Evolutionary conservation across 2,329 filamentous ascomycete genomes (phyloP).

Genomic region (Fusarium metavorans): DNA sequence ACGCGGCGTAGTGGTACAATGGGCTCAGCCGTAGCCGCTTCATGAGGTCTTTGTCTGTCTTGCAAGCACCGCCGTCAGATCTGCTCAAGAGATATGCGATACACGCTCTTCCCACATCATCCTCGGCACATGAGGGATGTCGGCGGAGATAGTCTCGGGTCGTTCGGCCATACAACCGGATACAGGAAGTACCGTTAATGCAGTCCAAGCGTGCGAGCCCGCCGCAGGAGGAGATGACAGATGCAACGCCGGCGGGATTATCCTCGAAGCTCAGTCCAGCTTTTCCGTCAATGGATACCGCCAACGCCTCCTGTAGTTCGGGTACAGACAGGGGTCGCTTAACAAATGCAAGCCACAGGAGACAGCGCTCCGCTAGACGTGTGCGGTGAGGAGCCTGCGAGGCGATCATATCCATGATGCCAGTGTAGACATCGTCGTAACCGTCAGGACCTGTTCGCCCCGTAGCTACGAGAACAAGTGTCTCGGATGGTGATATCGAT

Average conservation of each 20-base stretch:
- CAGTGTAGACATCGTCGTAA: neutral
- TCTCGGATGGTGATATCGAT: neutral
- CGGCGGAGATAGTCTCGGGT: neutral
- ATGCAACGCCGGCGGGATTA: neutral
- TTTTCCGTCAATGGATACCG: neutral
- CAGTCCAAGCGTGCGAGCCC: neutral
- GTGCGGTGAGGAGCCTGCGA: neutral
- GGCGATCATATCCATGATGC: neutral
- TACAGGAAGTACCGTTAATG: neutral
- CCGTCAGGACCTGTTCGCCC: neutral
- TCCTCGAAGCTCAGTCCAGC: neutral
- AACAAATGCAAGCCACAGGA: neutral
- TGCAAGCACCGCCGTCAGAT: neutral
- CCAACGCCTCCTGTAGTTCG: neutral
- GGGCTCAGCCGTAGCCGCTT: neutral
- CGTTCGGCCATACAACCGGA: neutral
- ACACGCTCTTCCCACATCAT: neutral
- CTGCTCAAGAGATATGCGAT: neutral
- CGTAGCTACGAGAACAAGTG: neutral
- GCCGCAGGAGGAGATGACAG: neutral
- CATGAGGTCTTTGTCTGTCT: neutral
- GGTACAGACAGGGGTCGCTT: neutral
- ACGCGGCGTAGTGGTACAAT: neutral
- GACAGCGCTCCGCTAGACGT: neutral
- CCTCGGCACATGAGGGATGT: neutral